Evolutionary conservation across 1,139 yeast genomes (phyloP), one percentile per base, ranked within the genome.

Genomic region (Blastobotrys illinoisensis): DNA sequence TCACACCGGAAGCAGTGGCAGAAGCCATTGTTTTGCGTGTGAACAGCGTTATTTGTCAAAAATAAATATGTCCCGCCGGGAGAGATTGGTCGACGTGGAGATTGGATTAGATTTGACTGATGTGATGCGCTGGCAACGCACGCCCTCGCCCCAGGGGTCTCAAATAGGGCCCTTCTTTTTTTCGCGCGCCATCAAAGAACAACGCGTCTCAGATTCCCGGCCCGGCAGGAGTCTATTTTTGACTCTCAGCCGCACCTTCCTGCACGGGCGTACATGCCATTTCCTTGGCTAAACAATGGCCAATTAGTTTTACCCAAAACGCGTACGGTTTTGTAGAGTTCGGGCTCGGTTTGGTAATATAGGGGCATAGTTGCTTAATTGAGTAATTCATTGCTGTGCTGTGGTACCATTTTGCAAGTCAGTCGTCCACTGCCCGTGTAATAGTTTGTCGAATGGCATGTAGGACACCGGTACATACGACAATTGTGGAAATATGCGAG

Each of bases 1-100:
- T 53, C 19, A 58, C 57, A 43, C 60, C 61, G 21, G 61, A 57
- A 36, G 61, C 52, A 16, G 54, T 47, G 21, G 59, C 58, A 45
- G 62, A 58, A 23, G 60, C 56, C 58, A 57, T 57, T 28, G 20
- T 56, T 51, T 19, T 32, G 32, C 14, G 47, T 21, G 47, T 14
- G 13, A 23, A 23, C 26, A 23, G 26, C 26, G 9, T 7, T 26
- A 7, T 26, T 26, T 26, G 5, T 26, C 32, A 21, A 21, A 28
- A 21, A 18, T 24, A 40, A 20, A 44, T 13, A 13, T 16, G 13
- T 26, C 32, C 32, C 32, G 32, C 32, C 32, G 32, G 32, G 48
- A 46, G 23, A 14, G 50, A 40, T 16, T 23, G 49, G 36, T 46
- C 40, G 18, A 26, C 21, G 49, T 16, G 16, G 16, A 23, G 32